A percentile compares a stretch with the other conserved stretches of the same genome.
Conservation (phyloP, 164 flowering plant species). For the Piper betle region DNA sequence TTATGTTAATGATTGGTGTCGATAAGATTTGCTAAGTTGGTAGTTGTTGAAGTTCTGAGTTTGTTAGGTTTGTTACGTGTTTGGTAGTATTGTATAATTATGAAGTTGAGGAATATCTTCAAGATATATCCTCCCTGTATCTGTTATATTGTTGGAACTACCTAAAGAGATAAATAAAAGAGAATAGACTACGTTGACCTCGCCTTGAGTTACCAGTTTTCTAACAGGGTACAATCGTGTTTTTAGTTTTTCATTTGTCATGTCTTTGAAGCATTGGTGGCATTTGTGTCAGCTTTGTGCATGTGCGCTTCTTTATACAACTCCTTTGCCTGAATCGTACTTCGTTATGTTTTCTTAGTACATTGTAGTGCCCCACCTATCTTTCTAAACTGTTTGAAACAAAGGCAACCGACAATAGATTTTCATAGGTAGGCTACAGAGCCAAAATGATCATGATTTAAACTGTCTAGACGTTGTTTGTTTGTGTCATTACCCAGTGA, state of each 20-base stretch:
- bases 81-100: too few relatives aligned
- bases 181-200: too few relatives aligned
- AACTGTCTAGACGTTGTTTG: background rate
- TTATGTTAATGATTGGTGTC: too few relatives aligned
- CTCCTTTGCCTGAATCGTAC: background rate
- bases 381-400: background rate
- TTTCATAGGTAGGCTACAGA: too few relatives aligned
- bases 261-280: background rate
- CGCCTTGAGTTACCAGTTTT: background rate
- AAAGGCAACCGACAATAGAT: background rate
- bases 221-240: constrained; percentile 27
- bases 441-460: background rate
- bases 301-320: too few relatives aligned
- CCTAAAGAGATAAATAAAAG: too few relatives aligned
- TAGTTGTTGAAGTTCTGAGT: too few relatives aligned
- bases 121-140: too few relatives aligned
- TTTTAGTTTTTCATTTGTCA: background rate
- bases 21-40: too few relatives aligned
- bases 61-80: too few relatives aligned
- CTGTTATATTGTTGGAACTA: too few relatives aligned
- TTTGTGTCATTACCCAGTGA: background rate
- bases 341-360: background rate
- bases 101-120: too few relatives aligned
- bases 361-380: background rate
- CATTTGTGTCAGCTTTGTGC: background rate